These are phyloP conservation scores for Larix kaempferi DNA, from an alignment of 75 land plant species.

Conservation along the genomic window DNA sequence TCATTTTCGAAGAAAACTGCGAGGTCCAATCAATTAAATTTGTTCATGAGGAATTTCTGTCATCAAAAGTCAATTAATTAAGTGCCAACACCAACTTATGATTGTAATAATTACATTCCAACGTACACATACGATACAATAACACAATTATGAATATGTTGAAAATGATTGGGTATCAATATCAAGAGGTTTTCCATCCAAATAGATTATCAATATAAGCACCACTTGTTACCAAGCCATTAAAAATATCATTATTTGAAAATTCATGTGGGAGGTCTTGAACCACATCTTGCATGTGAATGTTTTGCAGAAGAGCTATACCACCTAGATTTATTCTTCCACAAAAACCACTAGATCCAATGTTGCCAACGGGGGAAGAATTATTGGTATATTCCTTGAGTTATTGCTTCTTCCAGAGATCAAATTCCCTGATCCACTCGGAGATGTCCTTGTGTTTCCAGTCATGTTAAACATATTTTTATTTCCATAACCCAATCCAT, in stretches of 20 bases:
- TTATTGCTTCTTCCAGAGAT: constrained; percentile 39
- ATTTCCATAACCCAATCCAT: constrained; percentile 19
- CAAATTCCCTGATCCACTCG: constrained; percentile 10
- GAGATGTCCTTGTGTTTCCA: constrained; percentile 10
- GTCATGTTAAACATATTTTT: constrained; percentile 8
- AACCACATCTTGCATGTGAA: constrained; percentile 44
- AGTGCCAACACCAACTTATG: constrained; percentile 4
- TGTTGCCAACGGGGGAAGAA: constrained; percentile 20
- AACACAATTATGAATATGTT: neutral
- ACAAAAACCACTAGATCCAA: constrained; percentile 1
- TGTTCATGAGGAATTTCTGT: neutral
- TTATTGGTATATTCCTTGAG: constrained; percentile 32
- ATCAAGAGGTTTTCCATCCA: constrained; percentile 35
- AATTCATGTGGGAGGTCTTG: constrained; percentile 41
- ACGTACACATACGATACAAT: neutral
- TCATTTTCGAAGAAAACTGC: constrained; percentile 8
- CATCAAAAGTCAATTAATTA: constrained; percentile 1
- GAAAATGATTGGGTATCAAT: neutral
- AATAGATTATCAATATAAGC: constrained; percentile 27
- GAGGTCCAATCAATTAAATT: constrained; percentile 3
- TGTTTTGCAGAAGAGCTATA: constrained; percentile 35
- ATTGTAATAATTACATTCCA: constrained; percentile 5
- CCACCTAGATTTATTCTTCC: constrained; percentile 11
- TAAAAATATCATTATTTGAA: constrained; percentile 34
- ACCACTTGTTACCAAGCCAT: constrained; percentile 13